These are phyloP conservation scores for Lasiodiplodia sp. DNA, from an alignment of 2,329 filamentous ascomycete species.

Conservation along the genomic window DNA sequence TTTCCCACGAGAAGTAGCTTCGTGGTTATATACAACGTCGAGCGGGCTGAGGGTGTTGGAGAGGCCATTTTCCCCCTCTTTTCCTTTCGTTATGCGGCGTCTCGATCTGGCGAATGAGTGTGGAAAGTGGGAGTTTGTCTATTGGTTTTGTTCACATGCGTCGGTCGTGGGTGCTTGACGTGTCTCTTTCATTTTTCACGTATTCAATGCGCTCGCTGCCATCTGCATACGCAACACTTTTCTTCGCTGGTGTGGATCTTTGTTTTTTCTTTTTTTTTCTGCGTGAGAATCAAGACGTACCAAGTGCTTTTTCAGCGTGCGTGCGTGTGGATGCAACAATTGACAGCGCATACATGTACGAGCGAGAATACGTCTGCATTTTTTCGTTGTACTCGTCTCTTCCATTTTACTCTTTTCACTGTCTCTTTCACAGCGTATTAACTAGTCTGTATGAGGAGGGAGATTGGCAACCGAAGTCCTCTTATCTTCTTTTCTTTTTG, in stretches of 20 bases:
- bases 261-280: neutral
- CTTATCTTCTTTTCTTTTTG: too few species aligned
- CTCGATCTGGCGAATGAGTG: neutral
- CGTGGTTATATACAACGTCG: neutral
- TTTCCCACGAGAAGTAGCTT: neutral
- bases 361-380: neutral
- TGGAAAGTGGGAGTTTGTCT: neutral
- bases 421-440: too few species aligned
- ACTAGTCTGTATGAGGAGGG: too few species aligned
- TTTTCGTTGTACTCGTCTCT: neutral
- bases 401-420: neutral
- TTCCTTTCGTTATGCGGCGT: neutral
- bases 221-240: neutral
- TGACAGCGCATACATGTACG: neutral
- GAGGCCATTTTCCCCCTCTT: neutral
- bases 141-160: neutral
- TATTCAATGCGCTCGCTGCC: slow-evolving; percentile 4
- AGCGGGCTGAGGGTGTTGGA: neutral
- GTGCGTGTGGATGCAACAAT: neutral
- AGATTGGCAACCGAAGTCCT: too few species aligned
- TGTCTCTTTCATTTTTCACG: neutral
- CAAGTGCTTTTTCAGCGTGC: neutral
- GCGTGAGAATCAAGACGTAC: neutral
- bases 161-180: neutral
- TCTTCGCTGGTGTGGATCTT: neutral